Base-by-base conservation (phyloP, 805 yeast species). In the Zygotorulaspora danielsina region DNA sequence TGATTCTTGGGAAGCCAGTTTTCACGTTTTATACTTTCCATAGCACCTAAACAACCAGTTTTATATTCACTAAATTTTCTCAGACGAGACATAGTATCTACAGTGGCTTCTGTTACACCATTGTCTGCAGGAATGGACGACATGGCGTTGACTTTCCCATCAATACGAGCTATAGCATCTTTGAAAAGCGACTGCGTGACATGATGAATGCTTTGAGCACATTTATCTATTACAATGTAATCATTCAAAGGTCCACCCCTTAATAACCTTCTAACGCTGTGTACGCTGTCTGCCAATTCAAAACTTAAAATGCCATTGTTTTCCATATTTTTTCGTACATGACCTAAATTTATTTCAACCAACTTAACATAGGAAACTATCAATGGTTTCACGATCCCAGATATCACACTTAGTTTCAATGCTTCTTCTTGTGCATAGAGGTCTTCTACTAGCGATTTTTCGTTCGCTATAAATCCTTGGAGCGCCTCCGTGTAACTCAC, bases 31-130 rank as follows among this genome's bases (percentile, higher is more conserved):
- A 75, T 67, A 6, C 64, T 66, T 2, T 65, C 63, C 42, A 86
- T 76, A 3, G 79, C 72, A 20, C 63, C 60, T 10, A 65, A 44
- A 41, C 61, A 58, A 57, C 84, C 78, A 10, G 67, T 69, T 34
- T 71, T 69, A 54, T 76, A 80, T 42, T 79, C 86, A 19, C 84
- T 71, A 22, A 85, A 67, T 37, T 76, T 76, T 32, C 86, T 70
- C 36, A 87, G 64, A 42, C 78, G 71, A 0, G 88, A 77, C 67
- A 84, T 75, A 6, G 79, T 64, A 42, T 83, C 90, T n/a, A 81
- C 79, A 0, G 85, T 80, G 11, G 78, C 71, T 51, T 80, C 88
- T 30, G 84, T 73, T 32, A 86, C 76, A 37, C 84, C 84, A 49
- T 73, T 75, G 45, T 86, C 96, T 33, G 72, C 71, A 8, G 86